Base-by-base conservation (phyloP, 306 rosid species). In the Delonix regia region DNA sequence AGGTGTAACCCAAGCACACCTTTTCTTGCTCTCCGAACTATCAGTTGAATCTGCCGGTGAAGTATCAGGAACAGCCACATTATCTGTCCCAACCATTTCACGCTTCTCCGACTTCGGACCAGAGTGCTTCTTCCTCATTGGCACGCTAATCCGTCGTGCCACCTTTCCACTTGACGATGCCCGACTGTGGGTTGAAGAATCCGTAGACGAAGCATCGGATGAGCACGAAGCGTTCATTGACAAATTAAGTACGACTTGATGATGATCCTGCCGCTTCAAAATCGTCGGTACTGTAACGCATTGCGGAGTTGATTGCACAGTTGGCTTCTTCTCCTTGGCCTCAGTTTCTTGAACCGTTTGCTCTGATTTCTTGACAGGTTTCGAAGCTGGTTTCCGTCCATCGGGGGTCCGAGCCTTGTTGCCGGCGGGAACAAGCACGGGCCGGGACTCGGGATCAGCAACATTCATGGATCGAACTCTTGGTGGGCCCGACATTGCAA, bases 1-100 rank as follows among this genome's bases (percentile, higher is more conserved):
- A 63, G 90, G 82, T 8, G 97, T 90, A 71, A 90, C 86, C 97
- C 97, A 90, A 79, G 89, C 91, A 71, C 97, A 92, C 79, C 97
- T 83, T 88, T 88, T 90, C 89, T 87, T 92, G 86, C 64, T 77
- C 74, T 85, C 94, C 76, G 84, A 87, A 86, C 81, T 69, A 80
- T 80, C 89, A 69, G 25, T 42, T 7, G 83, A 83, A 76, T 85
- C 93, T n/a, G 24, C 68, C 83, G 63, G 77, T 69, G 57, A 19
- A 62, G 13, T 57, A 74, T 59, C 88, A 60, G 56, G 2, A 53
- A 55, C 76, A 75, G 11, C 78, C 69, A 73, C 86, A 55, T 73
- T 79, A 73, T 81, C 82, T 61, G 25, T 69, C 22, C 74, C 79
- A 80, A 80, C 82, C 56, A 80, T 87, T 30, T 78, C 91, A 60